These are phyloP conservation scores for Pseudogymnoascus sp. DNA, from an alignment of 2,329 filamentous ascomycete species.

Conservation along the genomic window DNA sequence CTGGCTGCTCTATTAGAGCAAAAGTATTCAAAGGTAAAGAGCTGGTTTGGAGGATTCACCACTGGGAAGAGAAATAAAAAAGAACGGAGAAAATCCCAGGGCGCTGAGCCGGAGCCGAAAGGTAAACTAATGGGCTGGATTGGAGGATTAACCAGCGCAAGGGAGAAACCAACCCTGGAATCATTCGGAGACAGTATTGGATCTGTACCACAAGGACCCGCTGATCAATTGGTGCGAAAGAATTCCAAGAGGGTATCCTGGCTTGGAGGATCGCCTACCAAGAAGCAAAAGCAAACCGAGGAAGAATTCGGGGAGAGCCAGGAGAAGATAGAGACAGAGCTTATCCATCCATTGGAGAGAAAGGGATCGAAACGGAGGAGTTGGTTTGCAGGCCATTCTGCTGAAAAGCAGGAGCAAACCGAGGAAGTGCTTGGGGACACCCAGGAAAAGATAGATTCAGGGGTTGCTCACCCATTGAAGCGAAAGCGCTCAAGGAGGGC, in stretches of 20 bases:
- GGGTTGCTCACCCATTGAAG: background rate
- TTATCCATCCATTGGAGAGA: background rate
- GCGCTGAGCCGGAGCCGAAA: background rate
- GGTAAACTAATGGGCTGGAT: background rate
- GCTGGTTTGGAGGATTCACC: background rate
- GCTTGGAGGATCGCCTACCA: background rate
- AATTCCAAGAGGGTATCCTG: background rate
- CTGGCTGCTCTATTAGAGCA: background rate
- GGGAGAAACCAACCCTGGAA: background rate
- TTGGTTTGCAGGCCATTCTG: background rate
- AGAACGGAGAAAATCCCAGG: background rate
- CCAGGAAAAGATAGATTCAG: background rate
- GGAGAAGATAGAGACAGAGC: background rate
- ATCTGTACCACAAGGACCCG: background rate
- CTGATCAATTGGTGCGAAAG: background rate
- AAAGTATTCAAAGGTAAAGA: background rate
- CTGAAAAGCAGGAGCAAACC: background rate
- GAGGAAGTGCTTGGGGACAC: background rate
- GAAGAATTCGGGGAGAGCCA: background rate
- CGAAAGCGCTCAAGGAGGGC: background rate
- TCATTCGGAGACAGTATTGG: too few relatives aligned
- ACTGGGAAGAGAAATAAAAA: background rate
- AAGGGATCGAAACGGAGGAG: background rate
- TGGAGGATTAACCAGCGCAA: background rate
- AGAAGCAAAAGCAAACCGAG: background rate